phyloP scores from a whole-genome alignment of 2,329 filamentous ascomycete species.

The Diaporthe citri region DNA sequence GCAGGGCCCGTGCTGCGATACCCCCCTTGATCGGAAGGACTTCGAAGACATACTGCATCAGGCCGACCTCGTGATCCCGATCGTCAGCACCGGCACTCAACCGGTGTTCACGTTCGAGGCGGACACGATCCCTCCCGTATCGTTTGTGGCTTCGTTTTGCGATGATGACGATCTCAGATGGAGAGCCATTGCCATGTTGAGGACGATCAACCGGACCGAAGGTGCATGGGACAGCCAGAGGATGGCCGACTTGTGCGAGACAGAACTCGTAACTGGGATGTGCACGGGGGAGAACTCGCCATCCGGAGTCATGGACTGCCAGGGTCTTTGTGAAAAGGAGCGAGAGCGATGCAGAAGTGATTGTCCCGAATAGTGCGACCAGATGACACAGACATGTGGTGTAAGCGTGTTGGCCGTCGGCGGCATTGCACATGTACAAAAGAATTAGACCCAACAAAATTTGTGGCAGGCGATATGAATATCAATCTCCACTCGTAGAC shows the following conservation, averaged over 20 bases:
- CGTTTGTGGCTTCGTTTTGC: background rate
- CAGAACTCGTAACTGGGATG: background rate
- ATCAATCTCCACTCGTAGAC: background rate
- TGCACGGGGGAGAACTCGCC: background rate
- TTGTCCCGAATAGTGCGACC: background rate
- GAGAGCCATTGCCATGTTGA: slow-evolving; percentile 19
- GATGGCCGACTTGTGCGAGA: slow-evolving; percentile 8
- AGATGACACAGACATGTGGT: background rate
- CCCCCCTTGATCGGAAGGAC: background rate
- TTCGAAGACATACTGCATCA: slow-evolving; percentile 1
- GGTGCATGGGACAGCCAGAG: slow-evolving; percentile 16
- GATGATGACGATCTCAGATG: background rate
- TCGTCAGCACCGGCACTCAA: background rate
- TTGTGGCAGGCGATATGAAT: background rate
- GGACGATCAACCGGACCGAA: background rate
- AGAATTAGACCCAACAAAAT: too few species aligned
- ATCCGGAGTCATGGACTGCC: background rate
- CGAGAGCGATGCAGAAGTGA: too few species aligned
- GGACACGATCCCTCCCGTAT: slow-evolving; percentile 5
- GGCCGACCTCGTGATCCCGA: background rate
- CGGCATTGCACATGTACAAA: too few species aligned
- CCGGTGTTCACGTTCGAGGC: slow-evolving; percentile 4
- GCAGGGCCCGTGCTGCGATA: background rate
- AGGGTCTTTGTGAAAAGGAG: background rate
- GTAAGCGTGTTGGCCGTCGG: background rate